A percentile compares a stretch with the other conserved stretches of the same genome.
Evolutionary conservation across 257 asterid species (phyloP).

Genomic region (Voacanga thouarsii): DNA sequence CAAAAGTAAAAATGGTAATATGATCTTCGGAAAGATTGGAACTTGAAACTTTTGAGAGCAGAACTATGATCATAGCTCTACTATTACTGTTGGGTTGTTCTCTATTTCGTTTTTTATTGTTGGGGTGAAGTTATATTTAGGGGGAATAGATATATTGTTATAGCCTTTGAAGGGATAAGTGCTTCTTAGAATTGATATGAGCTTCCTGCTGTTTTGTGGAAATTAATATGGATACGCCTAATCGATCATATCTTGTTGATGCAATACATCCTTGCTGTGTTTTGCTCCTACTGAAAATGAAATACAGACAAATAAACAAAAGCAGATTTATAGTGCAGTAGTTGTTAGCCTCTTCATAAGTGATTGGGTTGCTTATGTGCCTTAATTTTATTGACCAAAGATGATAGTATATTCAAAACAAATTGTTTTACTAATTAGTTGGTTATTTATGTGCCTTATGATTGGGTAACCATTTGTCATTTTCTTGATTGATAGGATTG

Average conservation of each 20-base stretch:
- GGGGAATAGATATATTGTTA: neutral
- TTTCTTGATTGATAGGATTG: too few relatives aligned
- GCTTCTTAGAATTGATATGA: neutral
- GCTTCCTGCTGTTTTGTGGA: neutral
- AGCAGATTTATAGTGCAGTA: neutral
- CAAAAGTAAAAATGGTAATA: too few relatives aligned
- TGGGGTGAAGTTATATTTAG: neutral
- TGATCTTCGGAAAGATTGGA: too few relatives aligned
- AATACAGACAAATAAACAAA: neutral
- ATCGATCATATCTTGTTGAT: neutral
- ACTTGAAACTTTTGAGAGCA: too few relatives aligned
- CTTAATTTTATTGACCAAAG: too few relatives aligned
- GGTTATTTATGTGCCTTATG: too few relatives aligned
- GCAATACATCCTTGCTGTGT: neutral
- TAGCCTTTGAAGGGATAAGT: neutral
- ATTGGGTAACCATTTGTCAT: too few relatives aligned
- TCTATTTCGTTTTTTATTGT: neutral
- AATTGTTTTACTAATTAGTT: too few relatives aligned
- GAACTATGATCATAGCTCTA: neutral
- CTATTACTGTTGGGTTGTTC: neutral
- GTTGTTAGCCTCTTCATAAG: too few relatives aligned
- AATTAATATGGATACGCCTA: neutral
- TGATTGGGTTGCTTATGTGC: too few relatives aligned
- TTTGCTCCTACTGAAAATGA: neutral
- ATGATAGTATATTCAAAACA: too few relatives aligned